Base-by-base conservation (phyloP, 306 rosid species). In the Ormosia semicastrata region DNA sequence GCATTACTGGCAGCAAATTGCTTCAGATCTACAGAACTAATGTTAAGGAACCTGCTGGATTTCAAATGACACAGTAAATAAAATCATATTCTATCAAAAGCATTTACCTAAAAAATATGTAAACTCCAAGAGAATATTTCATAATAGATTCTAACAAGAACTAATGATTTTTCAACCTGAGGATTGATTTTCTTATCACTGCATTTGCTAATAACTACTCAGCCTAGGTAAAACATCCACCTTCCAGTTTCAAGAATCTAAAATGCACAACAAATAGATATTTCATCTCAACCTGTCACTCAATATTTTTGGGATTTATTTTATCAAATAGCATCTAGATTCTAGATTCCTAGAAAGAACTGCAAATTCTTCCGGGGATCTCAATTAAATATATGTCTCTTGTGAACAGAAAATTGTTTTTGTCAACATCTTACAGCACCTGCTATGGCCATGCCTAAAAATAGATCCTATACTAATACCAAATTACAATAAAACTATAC, bases 351-450 rank as follows among this genome's bases (percentile, higher is more conserved):
- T 49, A 76, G 67, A 68, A 24, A 60, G 66, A 82, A 69, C 17
- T n/a, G 5, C 67, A 69, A 60, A 5, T 30, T 15, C 53, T 70
- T 52, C 32, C 40, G 10, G 15, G 60, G 33, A n/a, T 73, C 71
- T 67, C 76, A 62, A 79, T 76, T 71, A 73, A 79, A 66, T 17
- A 78, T 67, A 41, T 57, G 60, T 58, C 40, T 60, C 59, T 67
- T 72, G 59, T 11, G 75, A 44, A 66, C 29, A 71, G 44, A 83
- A 66, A 37, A 37, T 47, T 39, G 52, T 43, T 24, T 53, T 53
- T 24, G 18, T 71, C 67, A 67, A 9, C 37, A 53, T 39, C 32
- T 24, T 40, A 49, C 8, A 49, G 9, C 44, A 50, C 36, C 59
- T 52, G 11, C 34, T 13, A 46, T 6, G 14, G 29, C 56, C 66